These are phyloP conservation scores for Mycosarcoma mackinlayi DNA, from an alignment of 1,284 basidiomycete genomes.

Conservation along the genomic window DNA sequence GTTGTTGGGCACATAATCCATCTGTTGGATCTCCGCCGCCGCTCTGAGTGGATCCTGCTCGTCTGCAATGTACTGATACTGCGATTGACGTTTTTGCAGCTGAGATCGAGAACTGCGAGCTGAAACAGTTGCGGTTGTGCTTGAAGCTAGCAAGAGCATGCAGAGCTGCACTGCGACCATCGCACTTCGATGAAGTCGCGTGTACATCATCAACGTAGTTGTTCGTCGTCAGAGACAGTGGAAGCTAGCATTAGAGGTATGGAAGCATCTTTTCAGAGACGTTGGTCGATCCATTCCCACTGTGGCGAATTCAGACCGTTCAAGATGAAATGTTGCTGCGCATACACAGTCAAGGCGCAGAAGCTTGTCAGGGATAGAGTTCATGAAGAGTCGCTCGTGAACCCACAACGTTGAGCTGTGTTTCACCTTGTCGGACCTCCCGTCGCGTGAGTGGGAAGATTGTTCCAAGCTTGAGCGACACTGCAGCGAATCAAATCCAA, in stretches of 20 bases:
- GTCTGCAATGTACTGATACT: conserved; percentile 47
- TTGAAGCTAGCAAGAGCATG: neutral
- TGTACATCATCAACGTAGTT: too few relatives aligned
- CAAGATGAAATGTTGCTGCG: neutral
- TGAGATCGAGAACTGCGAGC: neutral
- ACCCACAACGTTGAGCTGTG: too few relatives aligned
- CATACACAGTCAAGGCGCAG: neutral
- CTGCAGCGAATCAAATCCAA: too few relatives aligned
- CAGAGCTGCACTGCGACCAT: neutral
- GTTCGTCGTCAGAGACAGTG: neutral
- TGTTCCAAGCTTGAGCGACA: too few relatives aligned
- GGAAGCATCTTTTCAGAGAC: conserved; percentile 6
- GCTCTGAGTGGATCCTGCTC: conserved; percentile 48
- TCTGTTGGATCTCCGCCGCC: conserved; percentile 42
- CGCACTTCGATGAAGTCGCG: neutral
- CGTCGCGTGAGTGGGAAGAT: too few relatives aligned
- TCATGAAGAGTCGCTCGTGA: too few relatives aligned
- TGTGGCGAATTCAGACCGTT: conserved; percentile 1
- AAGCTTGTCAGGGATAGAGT: too few relatives aligned
- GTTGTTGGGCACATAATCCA: conserved; percentile 31
- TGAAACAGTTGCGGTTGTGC: neutral
- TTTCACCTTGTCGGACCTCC: too few relatives aligned
- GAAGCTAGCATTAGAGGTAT: conserved; percentile 2
- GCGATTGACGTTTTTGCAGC: conserved; percentile 23
- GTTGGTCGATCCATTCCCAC: too few relatives aligned